These are phyloP conservation scores for Phaeosphaeria sp. DNA, from an alignment of 2,329 filamentous ascomycete genomes.

Conservation along the genomic window DNA sequence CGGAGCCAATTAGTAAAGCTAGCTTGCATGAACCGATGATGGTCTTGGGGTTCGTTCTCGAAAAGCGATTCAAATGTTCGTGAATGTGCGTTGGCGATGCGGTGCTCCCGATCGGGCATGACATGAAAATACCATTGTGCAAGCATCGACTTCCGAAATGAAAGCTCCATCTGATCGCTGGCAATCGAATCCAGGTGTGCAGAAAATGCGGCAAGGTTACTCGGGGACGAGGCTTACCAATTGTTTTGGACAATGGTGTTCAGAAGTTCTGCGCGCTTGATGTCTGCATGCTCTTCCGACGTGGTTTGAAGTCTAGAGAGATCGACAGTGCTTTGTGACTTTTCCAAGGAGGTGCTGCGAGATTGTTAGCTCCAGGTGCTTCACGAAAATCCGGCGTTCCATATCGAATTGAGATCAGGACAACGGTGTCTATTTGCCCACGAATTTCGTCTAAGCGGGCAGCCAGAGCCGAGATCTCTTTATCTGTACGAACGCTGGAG, in stretches of 20 bases:
- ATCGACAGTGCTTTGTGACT: too few relatives aligned
- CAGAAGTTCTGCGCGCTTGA: background rate
- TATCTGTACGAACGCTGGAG: background rate
- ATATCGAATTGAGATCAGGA: background rate
- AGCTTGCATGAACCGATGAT: background rate
- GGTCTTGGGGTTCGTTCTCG: background rate
- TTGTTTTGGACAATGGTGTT: background rate
- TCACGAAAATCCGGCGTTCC: background rate
- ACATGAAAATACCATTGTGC: background rate
- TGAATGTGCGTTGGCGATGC: slow-evolving; percentile 9
- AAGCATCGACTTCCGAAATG: background rate
- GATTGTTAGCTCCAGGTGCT: too few relatives aligned
- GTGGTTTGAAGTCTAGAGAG: too few relatives aligned
- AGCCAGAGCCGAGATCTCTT: background rate
- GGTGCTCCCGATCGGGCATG: background rate
- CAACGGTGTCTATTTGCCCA: background rate
- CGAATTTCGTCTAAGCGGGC: background rate
- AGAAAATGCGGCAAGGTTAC: background rate
- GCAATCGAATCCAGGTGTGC: background rate
- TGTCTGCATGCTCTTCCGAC: too few relatives aligned
- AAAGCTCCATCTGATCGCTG: background rate
- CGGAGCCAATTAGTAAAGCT: slow-evolving; percentile 23
- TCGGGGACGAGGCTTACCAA: background rate
- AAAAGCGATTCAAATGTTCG: slow-evolving; percentile 18
- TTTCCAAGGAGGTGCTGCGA: too few relatives aligned